Evolutionary conservation across 805 yeast genomes (phyloP).

Genomic region (Saccharomyces kudriavzevii): DNA sequence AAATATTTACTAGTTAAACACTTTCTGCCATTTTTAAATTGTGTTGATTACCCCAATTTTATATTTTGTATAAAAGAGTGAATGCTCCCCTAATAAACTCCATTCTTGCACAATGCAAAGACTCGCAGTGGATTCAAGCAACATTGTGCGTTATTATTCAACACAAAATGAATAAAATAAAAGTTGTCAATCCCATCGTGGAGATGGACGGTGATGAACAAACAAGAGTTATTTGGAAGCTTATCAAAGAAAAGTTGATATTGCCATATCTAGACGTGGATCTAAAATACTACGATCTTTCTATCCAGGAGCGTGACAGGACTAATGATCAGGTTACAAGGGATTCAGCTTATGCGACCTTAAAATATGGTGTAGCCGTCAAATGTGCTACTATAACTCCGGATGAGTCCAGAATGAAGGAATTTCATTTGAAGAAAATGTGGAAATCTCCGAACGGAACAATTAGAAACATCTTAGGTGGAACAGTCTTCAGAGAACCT

Average conservation of each 20-base stretch:
- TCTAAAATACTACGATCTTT: constrained; percentile 67
- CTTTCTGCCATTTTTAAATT: background rate
- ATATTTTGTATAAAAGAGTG: background rate
- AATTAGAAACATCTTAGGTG: constrained; percentile 70
- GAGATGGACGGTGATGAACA: constrained; percentile 81
- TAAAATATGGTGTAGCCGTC: constrained; percentile 68
- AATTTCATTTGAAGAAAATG: constrained; percentile 67
- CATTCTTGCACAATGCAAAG: background rate
- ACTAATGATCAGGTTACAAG: constrained; percentile 66
- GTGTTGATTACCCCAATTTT: background rate
- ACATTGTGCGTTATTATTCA: background rate
- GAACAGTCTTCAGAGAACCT: constrained; percentile 80
- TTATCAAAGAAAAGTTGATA: constrained; percentile 60
- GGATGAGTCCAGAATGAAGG: constrained; percentile 71
- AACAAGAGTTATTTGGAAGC: constrained; percentile 78
- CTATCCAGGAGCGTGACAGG: constrained; percentile 57
- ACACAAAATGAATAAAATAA: constrained; percentile 38
- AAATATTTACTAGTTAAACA: background rate
- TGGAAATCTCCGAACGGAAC: constrained; percentile 85
- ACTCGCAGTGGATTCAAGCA: background rate
- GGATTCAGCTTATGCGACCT: constrained; percentile 71
- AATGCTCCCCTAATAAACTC: background rate
- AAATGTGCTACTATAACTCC: constrained; percentile 85
- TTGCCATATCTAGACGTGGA: constrained; percentile 65
- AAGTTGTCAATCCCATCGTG: constrained; percentile 65